Base-by-base conservation (phyloP, 176 grass and related monocot genomes). In the Aegilops bicornis region DNA sequence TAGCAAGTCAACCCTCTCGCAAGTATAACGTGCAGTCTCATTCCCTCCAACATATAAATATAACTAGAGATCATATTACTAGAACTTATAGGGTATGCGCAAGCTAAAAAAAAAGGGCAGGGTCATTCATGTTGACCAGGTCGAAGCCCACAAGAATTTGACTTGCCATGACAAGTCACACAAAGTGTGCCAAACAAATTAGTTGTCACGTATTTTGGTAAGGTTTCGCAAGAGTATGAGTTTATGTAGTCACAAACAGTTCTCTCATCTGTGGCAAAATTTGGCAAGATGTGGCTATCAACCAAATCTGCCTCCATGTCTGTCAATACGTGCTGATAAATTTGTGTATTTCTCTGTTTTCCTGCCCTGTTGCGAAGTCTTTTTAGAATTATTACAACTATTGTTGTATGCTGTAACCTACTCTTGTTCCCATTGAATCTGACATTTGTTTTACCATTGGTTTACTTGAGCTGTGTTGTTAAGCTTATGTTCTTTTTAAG, bases 11-110 rank as follows among this genome's bases (percentile, higher is more conserved):
- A 22, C 15, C 25, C 72, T 48, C 69, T 24, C 12, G 13, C 15
- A 80, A 84, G 70, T 64, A 31, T 52, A 76, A 56, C 19, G 1
- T 64, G 63, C 70, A 64, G 69, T 64, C 13, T 13, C 62, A 88
- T 85, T 42, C 77, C 37, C 17, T 64, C 77, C 52, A 64, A 61
- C 36, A 81, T 82, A 85, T 69, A 27, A 69, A 63, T 84, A 84
- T 48, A 64, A 40, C 9, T 6, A 85, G 73, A 56, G 47, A 76
- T 20, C 16, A 63, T 63, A 50, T 81, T 50, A 77, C 60, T 85
- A 20, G 29, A 88, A 69, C 69, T 25, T 85, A 85, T 81, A 82
- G 2, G 15, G 35, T 50, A 62, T 79, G 76, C 24, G 33, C 12
- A 63, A 74, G 22, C 14, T 77, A 22, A 19, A 85, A 88, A 88